Base-by-base conservation (phyloP, 495 filamentous ascomycete genomes). In the Clavariopsis aquatica region DNA sequence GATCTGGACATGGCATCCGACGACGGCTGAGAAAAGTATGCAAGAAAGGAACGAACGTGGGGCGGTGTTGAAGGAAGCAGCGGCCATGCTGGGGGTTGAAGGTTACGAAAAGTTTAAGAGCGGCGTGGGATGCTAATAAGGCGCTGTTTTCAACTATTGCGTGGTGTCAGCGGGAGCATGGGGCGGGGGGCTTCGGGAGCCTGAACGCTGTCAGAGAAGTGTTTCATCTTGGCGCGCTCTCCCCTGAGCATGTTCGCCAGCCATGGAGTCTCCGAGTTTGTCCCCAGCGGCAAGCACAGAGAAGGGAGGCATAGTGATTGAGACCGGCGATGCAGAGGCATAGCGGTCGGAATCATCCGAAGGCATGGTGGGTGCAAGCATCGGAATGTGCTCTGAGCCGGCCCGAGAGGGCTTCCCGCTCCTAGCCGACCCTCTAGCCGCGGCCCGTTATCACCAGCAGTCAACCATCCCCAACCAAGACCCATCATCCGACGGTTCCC, bases 211-310 rank as follows among this genome's bases (percentile, higher is more conserved):
- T 43, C 38, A 43, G 9, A 43, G 38, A 43, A 43, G 38, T 43
- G 29, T 54, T 54, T 36, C 51, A 31, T 3, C 24, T 36, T 54
- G 51, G 51, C 51, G n/a, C 38, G 12, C 38, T n/a, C 2, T n/a
- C 6, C n/a, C n/a, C n/a, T n/a, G n/a, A n/a, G n/a, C n/a, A n/a
- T n/a, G n/a, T n/a, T n/a, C n/a, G n/a, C n/a, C n/a, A n/a, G n/a
- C n/a, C n/a, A n/a, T n/a, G n/a, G n/a, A n/a, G n/a, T n/a, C n/a
- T n/a, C n/a, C n/a, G n/a, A n/a, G n/a, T n/a, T n/a, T n/a, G n/a
- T n/a, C n/a, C n/a, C n/a, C n/a, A n/a, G n/a, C n/a, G n/a, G n/a
- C n/a, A n/a, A n/a, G n/a, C n/a, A n/a, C n/a, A n/a, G n/a, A n/a
- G n/a, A n/a, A n/a, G n/a, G n/a, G n/a, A n/a, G n/a, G n/a, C n/a